A percentile compares a stretch with the other conserved stretches of the same genome.
phyloP scores from a whole-genome alignment of 2,329 filamentous ascomycete genomes.

The Calonectria crousiana region DNA sequence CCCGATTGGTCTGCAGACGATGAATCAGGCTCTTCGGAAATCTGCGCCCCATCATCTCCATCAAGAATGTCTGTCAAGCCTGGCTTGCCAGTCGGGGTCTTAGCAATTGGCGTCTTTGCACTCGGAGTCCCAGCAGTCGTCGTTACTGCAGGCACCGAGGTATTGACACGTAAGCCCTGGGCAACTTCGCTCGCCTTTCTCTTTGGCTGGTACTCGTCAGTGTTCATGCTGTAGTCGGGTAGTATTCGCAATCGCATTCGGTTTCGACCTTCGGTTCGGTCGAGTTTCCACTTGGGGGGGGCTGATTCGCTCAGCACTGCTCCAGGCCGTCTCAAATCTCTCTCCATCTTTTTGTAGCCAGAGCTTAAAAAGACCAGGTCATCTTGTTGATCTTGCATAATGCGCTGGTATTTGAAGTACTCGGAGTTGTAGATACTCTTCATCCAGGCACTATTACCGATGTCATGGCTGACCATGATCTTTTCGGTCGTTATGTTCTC shows the following conservation, averaged over 20 bases:
- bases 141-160: constrained; percentile 38
- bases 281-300: constrained; percentile 86
- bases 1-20: constrained; percentile 34
- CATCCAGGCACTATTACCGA: constrained; percentile 90
- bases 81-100: constrained; percentile 28
- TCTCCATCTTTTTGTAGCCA: constrained; percentile 82
- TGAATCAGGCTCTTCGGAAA: constrained; percentile 42
- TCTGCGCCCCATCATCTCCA: constrained; percentile 32
- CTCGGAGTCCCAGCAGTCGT: constrained; percentile 20
- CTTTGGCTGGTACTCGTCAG: constrained; percentile 87
- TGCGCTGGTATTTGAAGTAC: constrained; percentile 89
- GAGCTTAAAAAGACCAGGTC: constrained; percentile 83
- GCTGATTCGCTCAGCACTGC: constrained; percentile 79
- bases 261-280: constrained; percentile 95
- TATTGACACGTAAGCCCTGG: constrained; percentile 51
- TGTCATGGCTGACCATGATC: constrained; percentile 83
- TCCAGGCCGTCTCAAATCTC: constrained; percentile 82
- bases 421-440: constrained; percentile 96
- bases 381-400: constrained; percentile 93
- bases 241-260: constrained; percentile 92
- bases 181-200: constrained; percentile 68
- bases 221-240: constrained; percentile 77
- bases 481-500: constrained; percentile 78
- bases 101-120: constrained; percentile 32
- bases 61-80: constrained; percentile 26